Conservation (phyloP, 2,329 filamentous ascomycete genomes). For the Catunica adiposa region DNA sequence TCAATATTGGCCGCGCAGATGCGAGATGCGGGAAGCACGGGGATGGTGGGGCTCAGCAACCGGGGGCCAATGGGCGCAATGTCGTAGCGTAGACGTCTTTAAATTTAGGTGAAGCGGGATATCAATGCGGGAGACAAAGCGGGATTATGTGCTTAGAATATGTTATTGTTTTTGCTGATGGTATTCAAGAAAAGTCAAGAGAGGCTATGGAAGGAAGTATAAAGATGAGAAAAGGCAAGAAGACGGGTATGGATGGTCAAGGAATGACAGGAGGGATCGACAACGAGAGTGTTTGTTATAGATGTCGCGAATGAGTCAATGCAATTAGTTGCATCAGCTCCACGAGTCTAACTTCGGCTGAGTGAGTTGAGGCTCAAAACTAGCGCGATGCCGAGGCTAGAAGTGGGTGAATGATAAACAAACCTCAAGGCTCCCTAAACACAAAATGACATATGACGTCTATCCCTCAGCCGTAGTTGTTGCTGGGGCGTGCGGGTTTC, state of each 20-base stretch:
- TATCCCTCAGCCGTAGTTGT: neutral
- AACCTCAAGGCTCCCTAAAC: neutral
- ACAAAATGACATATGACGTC: neutral
- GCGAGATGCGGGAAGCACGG: neutral
- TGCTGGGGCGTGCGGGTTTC: neutral
- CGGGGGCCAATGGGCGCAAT: neutral
- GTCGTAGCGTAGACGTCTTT: neutral
- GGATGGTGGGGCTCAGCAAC: neutral
- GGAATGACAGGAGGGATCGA: too few relatives aligned
- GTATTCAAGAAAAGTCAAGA: too few relatives aligned
- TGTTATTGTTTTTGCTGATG: too few relatives aligned
- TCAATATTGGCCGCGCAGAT: neutral
- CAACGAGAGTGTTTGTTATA: too few relatives aligned
- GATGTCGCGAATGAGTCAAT: too few relatives aligned
- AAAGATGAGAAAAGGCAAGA: too few relatives aligned
- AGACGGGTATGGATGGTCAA: too few relatives aligned
- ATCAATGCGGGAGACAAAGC: neutral
- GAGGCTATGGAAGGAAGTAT: too few relatives aligned
- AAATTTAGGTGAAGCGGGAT: neutral
- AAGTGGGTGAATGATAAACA: neutral
- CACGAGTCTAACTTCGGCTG: too few relatives aligned
- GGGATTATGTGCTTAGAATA: too few relatives aligned
- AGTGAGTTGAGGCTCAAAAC: neutral
- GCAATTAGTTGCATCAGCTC: too few relatives aligned
- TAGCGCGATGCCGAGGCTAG: neutral